phyloP scores from a whole-genome alignment of 257 asterid species.

The Petunia secreta region DNA sequence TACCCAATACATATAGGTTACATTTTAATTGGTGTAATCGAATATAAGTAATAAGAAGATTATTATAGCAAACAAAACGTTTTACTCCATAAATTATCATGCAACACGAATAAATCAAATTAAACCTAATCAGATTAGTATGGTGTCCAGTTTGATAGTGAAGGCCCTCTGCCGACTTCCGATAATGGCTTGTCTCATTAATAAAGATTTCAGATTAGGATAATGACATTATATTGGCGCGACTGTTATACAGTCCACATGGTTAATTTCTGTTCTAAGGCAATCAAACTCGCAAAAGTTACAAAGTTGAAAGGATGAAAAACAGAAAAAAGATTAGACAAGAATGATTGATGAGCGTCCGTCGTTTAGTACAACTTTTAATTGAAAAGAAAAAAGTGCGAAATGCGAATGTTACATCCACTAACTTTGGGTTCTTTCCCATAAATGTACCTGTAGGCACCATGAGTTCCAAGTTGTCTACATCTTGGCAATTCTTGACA shows the following conservation, averaged over 20 bases:
- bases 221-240: background rate
- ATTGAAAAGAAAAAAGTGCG: background rate
- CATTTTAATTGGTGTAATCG: no score
- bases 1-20: no score
- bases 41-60: background rate
- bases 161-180: no score
- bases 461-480: background rate
- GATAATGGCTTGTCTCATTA: background rate
- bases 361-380: slow-evolving; percentile 10
- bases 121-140: background rate
- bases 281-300: background rate
- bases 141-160: no score
- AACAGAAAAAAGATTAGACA: background rate
- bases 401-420: background rate
- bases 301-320: background rate
- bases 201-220: background rate
- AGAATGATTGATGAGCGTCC: background rate
- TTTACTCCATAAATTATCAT: background rate
- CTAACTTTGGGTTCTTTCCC: background rate
- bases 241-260: background rate
- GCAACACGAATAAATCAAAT: background rate
- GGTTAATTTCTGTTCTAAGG: background rate
- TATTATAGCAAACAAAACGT: background rate
- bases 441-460: background rate
- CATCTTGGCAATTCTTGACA: background rate